Percentiles rank a stretch among this genome's conserved stretches.
phyloP scores from a whole-genome alignment of 495 filamentous ascomycete species.

The Trichoderma virens region DNA sequence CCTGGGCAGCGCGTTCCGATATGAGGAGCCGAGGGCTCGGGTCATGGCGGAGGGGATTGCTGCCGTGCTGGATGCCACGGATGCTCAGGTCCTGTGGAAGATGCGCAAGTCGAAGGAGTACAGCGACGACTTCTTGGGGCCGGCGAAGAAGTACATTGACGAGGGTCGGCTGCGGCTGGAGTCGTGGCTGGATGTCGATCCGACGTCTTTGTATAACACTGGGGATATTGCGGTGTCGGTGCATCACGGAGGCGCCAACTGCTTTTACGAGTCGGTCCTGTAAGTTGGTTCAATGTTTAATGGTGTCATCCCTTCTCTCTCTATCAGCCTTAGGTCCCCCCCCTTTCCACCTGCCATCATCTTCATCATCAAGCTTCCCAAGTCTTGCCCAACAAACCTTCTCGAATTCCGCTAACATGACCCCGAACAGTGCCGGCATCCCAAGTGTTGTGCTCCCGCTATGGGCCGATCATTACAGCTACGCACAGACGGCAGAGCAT shows the following conservation, averaged over 20 bases:
- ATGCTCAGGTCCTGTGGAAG: constrained; percentile 43
- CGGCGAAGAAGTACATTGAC: constrained; percentile 12
- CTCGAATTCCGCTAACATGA: background rate
- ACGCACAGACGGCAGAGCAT: constrained; percentile 37
- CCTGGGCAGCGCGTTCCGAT: constrained; percentile 27
- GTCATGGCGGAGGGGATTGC: constrained; percentile 27
- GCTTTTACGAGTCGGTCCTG: constrained; percentile 43
- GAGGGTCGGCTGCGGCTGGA: constrained; percentile 24
- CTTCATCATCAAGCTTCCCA: background rate
- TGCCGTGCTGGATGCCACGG: constrained; percentile 23
- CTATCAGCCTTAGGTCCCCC: no score
- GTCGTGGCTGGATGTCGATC: constrained; percentile 40
- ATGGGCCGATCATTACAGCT: constrained; percentile 43
- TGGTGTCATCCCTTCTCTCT: no score
- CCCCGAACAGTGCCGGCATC: constrained; percentile 27
- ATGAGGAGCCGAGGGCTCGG: constrained; percentile 23
- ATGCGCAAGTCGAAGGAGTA: constrained; percentile 20
- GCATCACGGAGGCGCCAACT: constrained; percentile 46
- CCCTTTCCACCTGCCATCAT: no score
- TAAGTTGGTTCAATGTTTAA: constrained; percentile 21
- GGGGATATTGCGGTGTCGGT: constrained; percentile 37
- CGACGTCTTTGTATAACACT: constrained; percentile 35
- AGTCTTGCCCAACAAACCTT: no score
- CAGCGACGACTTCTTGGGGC: background rate
- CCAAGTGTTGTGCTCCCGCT: constrained; percentile 39